A percentile compares a stretch with the other conserved stretches of the same genome.
phyloP scores from a whole-genome alignment of 768 basidiomycete species.

The Mycena epipterygia region DNA sequence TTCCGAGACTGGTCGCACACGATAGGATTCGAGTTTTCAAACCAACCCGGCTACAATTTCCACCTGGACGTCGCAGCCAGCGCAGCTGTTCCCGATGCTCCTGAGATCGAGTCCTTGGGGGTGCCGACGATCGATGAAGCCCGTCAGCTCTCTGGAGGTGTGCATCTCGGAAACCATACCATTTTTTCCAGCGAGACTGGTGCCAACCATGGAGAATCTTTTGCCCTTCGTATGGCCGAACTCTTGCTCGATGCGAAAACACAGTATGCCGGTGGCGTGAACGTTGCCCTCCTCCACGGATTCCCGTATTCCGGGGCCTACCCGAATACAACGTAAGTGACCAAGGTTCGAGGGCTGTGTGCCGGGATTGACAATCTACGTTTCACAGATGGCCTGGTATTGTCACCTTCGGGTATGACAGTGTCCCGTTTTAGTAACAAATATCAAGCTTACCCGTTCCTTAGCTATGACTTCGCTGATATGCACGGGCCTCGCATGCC shows the following conservation, averaged over 20 bases:
- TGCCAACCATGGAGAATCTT: slow-evolving; percentile 19
- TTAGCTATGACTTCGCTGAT: slow-evolving; percentile 4
- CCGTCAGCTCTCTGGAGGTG: slow-evolving; percentile 32
- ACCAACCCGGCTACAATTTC: slow-evolving; percentile 37
- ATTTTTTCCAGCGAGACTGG: slow-evolving; percentile 33
- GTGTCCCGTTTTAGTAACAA: neutral
- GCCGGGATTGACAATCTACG: no score
- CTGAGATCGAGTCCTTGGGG: slow-evolving; percentile 35
- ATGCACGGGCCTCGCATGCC: slow-evolving; percentile 31
- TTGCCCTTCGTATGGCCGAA: slow-evolving; percentile 28
- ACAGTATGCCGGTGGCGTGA: slow-evolving; percentile 35
- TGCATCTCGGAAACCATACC: slow-evolving; percentile 33
- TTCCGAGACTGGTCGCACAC: slow-evolving; percentile 26
- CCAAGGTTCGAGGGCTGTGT: no score
- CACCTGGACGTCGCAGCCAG: slow-evolving; percentile 33
- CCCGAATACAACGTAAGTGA: slow-evolving; percentile 30
- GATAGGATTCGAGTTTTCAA: slow-evolving; percentile 31
- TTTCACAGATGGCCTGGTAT: slow-evolving; percentile 22
- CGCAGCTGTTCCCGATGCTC: slow-evolving; percentile 33
- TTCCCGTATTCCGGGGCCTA: slow-evolving; percentile 36
- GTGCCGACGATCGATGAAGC: slow-evolving; percentile 35
- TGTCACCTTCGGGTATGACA: slow-evolving; percentile 7
- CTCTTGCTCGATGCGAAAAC: slow-evolving; percentile 31
- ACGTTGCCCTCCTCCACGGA: slow-evolving; percentile 32
- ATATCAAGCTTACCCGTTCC: neutral